Percentiles rank a stretch among this genome's conserved stretches.
Evolutionary conservation across 1,284 basidiomycete genomes (phyloP).

Genomic region (Leccinum subspadiceum): DNA sequence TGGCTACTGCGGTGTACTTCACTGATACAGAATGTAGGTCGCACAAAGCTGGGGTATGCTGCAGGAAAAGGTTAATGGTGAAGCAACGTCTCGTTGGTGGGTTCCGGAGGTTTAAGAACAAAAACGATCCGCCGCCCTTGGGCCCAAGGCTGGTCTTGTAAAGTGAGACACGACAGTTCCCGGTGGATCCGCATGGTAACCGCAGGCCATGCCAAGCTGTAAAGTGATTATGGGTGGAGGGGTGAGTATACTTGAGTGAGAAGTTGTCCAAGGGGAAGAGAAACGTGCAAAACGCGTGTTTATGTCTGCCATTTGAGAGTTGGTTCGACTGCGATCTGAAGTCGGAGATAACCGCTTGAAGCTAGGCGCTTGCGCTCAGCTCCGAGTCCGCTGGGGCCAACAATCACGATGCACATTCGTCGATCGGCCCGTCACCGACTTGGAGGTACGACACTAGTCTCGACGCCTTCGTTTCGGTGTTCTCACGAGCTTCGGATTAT

Average conservation of each 20-base stretch:
- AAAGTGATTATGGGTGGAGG: neutral
- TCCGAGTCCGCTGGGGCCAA: neutral
- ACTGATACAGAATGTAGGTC: neutral
- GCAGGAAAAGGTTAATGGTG: neutral
- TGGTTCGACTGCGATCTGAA: neutral
- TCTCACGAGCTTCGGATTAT: neutral
- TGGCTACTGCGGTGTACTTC: neutral
- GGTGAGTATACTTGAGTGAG: neutral
- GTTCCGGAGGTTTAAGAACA: constrained; percentile 1
- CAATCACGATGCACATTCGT: neutral
- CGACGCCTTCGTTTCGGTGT: neutral
- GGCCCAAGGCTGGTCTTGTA: neutral
- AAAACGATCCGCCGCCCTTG: neutral
- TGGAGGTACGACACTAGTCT: neutral
- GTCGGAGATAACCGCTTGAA: neutral
- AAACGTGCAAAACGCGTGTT: neutral
- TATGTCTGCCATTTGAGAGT: neutral
- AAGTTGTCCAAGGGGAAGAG: neutral
- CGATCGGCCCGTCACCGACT: neutral
- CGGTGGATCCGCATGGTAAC: constrained; percentile 1
- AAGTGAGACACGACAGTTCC: neutral
- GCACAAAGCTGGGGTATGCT: neutral
- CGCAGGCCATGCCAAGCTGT: constrained; percentile 1
- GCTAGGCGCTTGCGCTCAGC: neutral
- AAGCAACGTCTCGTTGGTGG: neutral